Conservation (phyloP, 768 basidiomycete genomes). For the Trichaptum fuscoviolaceum region DNA sequence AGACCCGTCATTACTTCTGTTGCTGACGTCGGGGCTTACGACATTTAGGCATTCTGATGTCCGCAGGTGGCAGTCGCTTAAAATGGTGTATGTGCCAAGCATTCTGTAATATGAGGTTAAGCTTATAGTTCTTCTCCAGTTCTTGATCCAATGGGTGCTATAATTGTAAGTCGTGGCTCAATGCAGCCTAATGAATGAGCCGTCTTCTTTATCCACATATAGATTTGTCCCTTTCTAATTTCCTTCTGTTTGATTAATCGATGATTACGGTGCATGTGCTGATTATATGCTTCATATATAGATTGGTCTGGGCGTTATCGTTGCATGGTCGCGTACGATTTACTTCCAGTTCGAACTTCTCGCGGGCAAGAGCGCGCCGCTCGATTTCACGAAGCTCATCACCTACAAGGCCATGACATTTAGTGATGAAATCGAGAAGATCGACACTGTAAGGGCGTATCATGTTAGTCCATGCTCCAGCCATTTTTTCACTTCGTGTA, state of each 20-base stretch:
- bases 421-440: conserved; percentile 73
- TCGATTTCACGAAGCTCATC: conserved; percentile 85
- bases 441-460: conserved; percentile 92
- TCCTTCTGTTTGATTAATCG: background rate
- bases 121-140: conserved; percentile 35
- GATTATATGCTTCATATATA: conserved; percentile 23
- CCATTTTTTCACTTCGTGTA: conserved; percentile 41
- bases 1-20: background rate
- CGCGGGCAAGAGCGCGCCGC: conserved; percentile 88
- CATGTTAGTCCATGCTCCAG: conserved; percentile 48
- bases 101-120: conserved; percentile 10
- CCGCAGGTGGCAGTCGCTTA: conserved; percentile 73
- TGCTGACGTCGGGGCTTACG: conserved; percentile 6
- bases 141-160: conserved; percentile 74
- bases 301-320: conserved; percentile 78
- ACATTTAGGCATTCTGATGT: conserved; percentile 69
- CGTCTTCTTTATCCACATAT: background rate
- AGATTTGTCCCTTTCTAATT: too few relatives aligned
- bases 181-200: background rate
- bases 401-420: conserved; percentile 93
- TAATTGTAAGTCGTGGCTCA: conserved; percentile 48
- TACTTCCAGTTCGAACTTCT: conserved; percentile 80
- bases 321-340: conserved; percentile 71
- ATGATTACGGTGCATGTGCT: background rate
- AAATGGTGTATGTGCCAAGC: conserved; percentile 63